A percentile compares a stretch with the other conserved stretches of the same genome.
Conservation (phyloP, 352 stramenopile species). For the Globisporangium megalacanthum region DNA sequence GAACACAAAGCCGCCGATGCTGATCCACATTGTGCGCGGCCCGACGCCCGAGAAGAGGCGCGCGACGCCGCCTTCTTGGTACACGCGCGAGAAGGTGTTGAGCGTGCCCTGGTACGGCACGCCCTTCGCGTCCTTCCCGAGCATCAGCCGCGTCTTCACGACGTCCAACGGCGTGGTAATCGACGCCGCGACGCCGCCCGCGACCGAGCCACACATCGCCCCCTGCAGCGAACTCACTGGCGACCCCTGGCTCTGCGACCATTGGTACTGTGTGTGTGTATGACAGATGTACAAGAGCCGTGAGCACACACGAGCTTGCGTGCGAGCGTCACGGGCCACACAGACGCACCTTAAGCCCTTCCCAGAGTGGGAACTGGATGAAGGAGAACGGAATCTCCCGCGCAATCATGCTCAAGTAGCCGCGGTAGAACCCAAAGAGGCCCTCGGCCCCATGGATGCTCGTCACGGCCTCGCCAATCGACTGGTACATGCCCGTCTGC, state of each 20-base stretch:
- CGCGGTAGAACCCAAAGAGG: slow-evolving; percentile 91
- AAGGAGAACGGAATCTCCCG: slow-evolving; percentile 99
- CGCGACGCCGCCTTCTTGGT: slow-evolving; percentile 86
- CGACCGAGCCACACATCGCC: slow-evolving; percentile 93
- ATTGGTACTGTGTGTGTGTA: slow-evolving; percentile 45
- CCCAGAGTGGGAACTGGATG: slow-evolving; percentile 99
- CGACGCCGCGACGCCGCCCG: slow-evolving; percentile 92
- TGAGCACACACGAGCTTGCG: background rate
- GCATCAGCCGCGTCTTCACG: slow-evolving; percentile 98
- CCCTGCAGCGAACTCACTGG: slow-evolving; percentile 90
- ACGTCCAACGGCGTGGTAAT: slow-evolving; percentile 99
- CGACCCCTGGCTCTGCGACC: slow-evolving; percentile 64
- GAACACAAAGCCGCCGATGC: slow-evolving; percentile 99
- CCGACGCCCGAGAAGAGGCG: slow-evolving; percentile 94
- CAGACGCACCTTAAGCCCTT: slow-evolving; percentile 89
- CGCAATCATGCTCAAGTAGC: slow-evolving; percentile 98
- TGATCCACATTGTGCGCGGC: slow-evolving; percentile 98
- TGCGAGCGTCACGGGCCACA: background rate
- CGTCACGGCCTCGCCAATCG: slow-evolving; percentile 57
- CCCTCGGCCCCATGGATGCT: slow-evolving; percentile 79
- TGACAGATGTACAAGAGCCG: background rate
- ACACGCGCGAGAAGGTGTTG: slow-evolving; percentile 89
- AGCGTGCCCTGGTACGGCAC: slow-evolving; percentile 89
- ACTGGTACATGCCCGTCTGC: slow-evolving; percentile 92
- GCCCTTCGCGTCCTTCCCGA: slow-evolving; percentile 93